These are phyloP conservation scores for Talaromyces piceae DNA, from an alignment of 2,329 filamentous ascomycete genomes.

Conservation along the genomic window DNA sequence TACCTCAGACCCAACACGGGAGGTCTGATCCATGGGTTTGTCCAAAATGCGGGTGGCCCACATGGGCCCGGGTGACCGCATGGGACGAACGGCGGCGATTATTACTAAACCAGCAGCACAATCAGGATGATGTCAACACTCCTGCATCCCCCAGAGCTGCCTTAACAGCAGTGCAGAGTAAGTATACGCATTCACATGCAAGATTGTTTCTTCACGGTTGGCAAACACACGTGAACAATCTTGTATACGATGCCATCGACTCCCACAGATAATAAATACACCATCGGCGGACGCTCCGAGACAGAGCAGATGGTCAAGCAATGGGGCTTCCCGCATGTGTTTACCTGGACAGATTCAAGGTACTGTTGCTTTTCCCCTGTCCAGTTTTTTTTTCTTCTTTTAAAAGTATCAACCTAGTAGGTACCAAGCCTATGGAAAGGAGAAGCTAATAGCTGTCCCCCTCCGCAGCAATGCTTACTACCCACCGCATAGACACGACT, in stretches of 20 bases:
- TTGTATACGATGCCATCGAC: not conserved
- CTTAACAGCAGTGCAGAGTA: not conserved
- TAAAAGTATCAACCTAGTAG: too few relatives aligned
- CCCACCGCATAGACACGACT: conserved; percentile 49
- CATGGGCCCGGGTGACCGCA: not conserved
- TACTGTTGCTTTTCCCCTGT: conserved; percentile 19
- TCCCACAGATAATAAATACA: conserved; percentile 21
- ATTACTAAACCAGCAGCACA: not conserved
- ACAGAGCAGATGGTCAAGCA: conserved; percentile 48
- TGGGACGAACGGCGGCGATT: too few relatives aligned
- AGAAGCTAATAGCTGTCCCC: not conserved
- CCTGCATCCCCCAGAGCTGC: not conserved
- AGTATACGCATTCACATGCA: too few relatives aligned
- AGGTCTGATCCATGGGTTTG: not conserved
- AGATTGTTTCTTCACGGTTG: too few relatives aligned
- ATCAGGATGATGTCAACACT: not conserved
- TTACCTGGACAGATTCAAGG: conserved; percentile 56
- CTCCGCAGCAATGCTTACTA: conserved; percentile 49
- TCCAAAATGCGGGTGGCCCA: not conserved
- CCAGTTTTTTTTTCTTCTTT: too few relatives aligned
- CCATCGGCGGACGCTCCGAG: conserved; percentile 32
- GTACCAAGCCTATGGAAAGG: not conserved
- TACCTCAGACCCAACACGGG: not conserved
- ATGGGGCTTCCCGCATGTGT: conserved; percentile 55
- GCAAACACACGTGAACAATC: too few relatives aligned